A percentile compares a stretch with the other conserved stretches of the same genome.
phyloP scores from a whole-genome alignment of 2,329 filamentous ascomycete species.

The Penicillium brasilianum region DNA sequence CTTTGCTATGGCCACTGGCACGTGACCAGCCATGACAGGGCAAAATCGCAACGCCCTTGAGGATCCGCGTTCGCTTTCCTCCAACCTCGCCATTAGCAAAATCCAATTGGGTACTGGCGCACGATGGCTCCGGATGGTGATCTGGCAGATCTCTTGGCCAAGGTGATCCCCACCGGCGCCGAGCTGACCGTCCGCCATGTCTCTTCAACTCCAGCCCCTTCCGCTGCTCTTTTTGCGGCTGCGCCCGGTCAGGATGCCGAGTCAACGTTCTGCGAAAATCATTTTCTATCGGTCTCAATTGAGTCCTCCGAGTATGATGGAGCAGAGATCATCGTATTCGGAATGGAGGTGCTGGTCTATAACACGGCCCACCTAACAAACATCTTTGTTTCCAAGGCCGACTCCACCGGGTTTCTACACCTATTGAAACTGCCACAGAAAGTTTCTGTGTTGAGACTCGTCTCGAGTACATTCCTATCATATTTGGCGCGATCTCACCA shows the following conservation, averaged over 20 bases:
- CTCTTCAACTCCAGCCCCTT: conserved; percentile 78
- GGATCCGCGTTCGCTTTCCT: conserved; percentile 24
- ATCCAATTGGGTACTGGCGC: conserved; percentile 24
- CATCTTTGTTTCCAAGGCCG: conserved; percentile 94
- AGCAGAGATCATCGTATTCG: conserved; percentile 72
- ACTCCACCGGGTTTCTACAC: conserved; percentile 87
- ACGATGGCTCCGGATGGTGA: conserved; percentile 39
- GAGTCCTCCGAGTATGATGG: conserved; percentile 32
- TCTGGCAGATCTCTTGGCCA: conserved; percentile 55
- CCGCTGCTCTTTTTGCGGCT: conserved; percentile 77
- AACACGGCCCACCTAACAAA: conserved; percentile 79
- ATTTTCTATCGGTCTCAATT: conserved; percentile 71
- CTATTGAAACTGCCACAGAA: conserved; percentile 64
- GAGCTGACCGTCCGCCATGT: conserved; percentile 80
- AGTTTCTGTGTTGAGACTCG: conserved; percentile 71
- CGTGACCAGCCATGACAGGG: conserved; percentile 25
- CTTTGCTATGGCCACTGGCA: conserved; percentile 15
- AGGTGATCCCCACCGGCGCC: conserved; percentile 58
- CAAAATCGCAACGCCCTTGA: conserved; percentile 16
- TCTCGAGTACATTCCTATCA: conserved; percentile 75
- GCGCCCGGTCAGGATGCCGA: conserved; percentile 74
- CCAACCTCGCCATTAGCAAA: conserved; percentile 24
- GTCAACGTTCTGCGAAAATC: conserved; percentile 82
- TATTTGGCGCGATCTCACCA: conserved; percentile 73
- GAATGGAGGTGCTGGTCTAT: conserved; percentile 87